phyloP scores from a whole-genome alignment of 1,284 basidiomycete genomes.

The Ganoderma leucocontextum region DNA sequence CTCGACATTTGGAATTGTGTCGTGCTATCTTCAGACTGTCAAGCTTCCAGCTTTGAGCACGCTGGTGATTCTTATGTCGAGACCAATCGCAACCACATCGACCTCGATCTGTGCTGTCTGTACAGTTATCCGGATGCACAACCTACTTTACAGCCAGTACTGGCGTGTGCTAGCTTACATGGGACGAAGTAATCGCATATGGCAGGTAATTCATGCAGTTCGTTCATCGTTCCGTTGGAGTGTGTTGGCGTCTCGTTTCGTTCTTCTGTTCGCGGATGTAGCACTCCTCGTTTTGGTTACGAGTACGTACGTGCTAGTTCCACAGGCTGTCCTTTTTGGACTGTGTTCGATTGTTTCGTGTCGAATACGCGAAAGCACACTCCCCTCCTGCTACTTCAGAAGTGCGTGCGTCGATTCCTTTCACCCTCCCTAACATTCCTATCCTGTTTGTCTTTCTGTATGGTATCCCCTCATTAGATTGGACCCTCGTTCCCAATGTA shows the following conservation, averaged over 20 bases:
- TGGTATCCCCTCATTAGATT: not conserved
- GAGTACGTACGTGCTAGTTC: not conserved
- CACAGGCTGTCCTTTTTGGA: not conserved
- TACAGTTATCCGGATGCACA: conserved; percentile 2
- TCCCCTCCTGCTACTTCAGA: not conserved
- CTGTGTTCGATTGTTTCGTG: not conserved
- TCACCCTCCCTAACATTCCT: not conserved
- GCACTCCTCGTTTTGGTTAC: not conserved
- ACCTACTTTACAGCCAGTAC: not conserved
- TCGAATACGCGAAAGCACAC: not conserved
- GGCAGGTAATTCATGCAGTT: conserved; percentile 20
- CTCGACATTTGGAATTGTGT: not conserved
- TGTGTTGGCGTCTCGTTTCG: not conserved
- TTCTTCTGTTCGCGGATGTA: not conserved
- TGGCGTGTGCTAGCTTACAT: conserved; percentile 18
- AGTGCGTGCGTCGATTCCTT: not conserved
- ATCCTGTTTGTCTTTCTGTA: not conserved
- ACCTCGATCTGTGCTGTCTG: not conserved
- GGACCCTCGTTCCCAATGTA: not conserved
- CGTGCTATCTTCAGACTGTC: not conserved
- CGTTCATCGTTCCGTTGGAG: not conserved
- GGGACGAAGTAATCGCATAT: conserved; percentile 12
- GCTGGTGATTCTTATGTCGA: not conserved
- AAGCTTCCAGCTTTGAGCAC: not conserved
- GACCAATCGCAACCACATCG: conserved; percentile 5